Percentiles rank a stretch among this genome's conserved stretches.
Conservation (phyloP, 2,329 filamentous ascomycete genomes). For the Pseudogymnoascus sp. region DNA sequence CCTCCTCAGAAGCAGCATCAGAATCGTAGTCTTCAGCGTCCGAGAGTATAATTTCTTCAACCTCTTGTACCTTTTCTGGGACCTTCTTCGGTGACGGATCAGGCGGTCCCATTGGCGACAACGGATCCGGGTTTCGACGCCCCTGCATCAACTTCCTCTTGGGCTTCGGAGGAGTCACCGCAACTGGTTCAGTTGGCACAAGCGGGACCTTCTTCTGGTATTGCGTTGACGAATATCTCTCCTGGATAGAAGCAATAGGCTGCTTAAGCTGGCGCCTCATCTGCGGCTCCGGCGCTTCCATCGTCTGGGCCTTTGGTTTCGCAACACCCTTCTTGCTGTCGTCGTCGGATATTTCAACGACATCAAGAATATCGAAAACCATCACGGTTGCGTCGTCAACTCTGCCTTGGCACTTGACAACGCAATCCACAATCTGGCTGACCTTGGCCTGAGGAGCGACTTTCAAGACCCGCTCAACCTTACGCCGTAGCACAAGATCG, state of each 20-base stretch:
- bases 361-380: constrained; percentile 35
- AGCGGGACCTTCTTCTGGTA: constrained; percentile 20
- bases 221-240: constrained; percentile 47
- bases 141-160: constrained; percentile 29
- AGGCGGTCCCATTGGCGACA: constrained; percentile 19
- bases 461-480: constrained; percentile 42
- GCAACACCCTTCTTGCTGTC: constrained; percentile 4
- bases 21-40: constrained; percentile 28
- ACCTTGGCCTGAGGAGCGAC: constrained; percentile 40
- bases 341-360: neutral
- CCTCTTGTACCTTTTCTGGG: constrained; percentile 14
- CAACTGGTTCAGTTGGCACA: constrained; percentile 9
- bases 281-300: constrained; percentile 34
- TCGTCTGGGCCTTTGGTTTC: constrained; percentile 12
- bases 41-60: constrained; percentile 9
- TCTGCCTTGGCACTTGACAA: constrained; percentile 42
- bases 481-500: constrained; percentile 40
- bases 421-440: constrained; percentile 38
- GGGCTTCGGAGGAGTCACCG: constrained; percentile 24
- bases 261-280: constrained; percentile 47
- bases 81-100: constrained; percentile 21
- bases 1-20: constrained; percentile 24
- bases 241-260: constrained; percentile 46
- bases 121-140: constrained; percentile 22
- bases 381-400: constrained; percentile 45